Evolutionary conservation across 2,329 filamentous ascomycete species (phyloP), one percentile per base, ranked within the genome.

Genomic region (Aspergillus flavus): DNA sequence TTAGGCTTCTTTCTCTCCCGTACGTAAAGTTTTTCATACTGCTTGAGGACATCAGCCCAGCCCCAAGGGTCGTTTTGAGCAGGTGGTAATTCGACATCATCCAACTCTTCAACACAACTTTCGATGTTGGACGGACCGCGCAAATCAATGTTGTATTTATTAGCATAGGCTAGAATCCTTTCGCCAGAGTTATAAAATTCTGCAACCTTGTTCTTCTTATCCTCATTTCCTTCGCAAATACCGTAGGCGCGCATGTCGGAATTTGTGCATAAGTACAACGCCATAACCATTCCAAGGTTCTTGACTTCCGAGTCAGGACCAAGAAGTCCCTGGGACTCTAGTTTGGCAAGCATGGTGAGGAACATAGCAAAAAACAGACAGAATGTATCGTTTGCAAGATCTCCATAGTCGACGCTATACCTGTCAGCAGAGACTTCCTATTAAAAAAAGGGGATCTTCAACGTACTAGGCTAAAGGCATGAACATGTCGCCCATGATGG

Each of bases 281-380:
- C 73, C 77, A 82, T 81, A 26, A 80, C 69, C 23, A 72, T 66
- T 34, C 75, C 76, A 1, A 82, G 65, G 60, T 78, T 79, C 59
- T 73, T 71, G 23, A 81, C 68, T 26, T 78, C 76, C 0, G 76
- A 77, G 32, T 73, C 71, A 11, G 73, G 64, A 6, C 70, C 68
- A 3, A 83, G 70, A 12, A 78, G 69, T 5, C 63, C 63, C 14
- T 73, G 61, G 26, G 64, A 62, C 57, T 81, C 78, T 23, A 82
- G 73, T 19, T 64, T 70, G 5, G 76, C 75, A 11, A 83, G 75
- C 72, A 76, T 79, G 28, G 73, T 61, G n/a, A 82, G 69, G 68
- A 82, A 79, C 71, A 69, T 72, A 21, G 54, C 57, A 4, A 48
- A 32, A 21, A 64, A 12, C n/a, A 66, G 32, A 19, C 39, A 41